phyloP scores from a whole-genome alignment of 2,329 filamentous ascomycete genomes.

The Cercospora brassicicola region DNA sequence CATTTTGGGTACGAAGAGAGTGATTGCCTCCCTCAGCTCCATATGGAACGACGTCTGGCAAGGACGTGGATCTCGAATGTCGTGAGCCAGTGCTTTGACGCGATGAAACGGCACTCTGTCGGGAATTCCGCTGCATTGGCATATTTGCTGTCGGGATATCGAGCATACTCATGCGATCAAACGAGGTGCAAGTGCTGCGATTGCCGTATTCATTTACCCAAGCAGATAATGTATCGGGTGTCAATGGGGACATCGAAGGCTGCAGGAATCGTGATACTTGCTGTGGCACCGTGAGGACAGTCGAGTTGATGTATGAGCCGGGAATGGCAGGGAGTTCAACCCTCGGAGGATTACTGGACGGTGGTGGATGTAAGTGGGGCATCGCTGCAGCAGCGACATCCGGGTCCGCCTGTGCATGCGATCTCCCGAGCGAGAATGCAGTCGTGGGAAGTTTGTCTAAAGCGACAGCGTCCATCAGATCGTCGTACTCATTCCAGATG shows the following conservation, averaged over 20 bases:
- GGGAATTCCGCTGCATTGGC: not conserved
- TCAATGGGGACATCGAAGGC: constrained; percentile 38
- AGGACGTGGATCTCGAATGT: constrained; percentile 35
- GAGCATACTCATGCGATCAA: constrained; percentile 12
- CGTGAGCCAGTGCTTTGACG: constrained; percentile 32
- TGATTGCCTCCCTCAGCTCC: not conserved
- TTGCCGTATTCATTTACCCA: constrained; percentile 55
- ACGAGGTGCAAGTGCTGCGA: constrained; percentile 38
- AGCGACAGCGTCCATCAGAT: constrained; percentile 72
- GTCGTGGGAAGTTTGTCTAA: constrained; percentile 48
- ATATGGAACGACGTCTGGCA: constrained; percentile 28
- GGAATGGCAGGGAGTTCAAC: constrained; percentile 23
- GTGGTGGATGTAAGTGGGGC: constrained; percentile 19
- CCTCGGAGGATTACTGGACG: constrained; percentile 18
- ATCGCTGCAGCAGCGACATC: not conserved
- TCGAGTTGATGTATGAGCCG: constrained; percentile 7
- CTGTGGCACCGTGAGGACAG: constrained; percentile 32
- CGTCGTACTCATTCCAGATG: constrained; percentile 92
- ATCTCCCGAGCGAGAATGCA: constrained; percentile 56
- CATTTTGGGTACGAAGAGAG: not conserved
- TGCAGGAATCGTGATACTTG: constrained; percentile 36
- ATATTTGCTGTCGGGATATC: not conserved
- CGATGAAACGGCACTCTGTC: constrained; percentile 30
- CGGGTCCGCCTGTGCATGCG: constrained; percentile 28
- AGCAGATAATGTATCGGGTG: constrained; percentile 56